These are phyloP conservation scores for Grigorovia humatica DNA, from an alignment of 805 yeast genomes.

Conservation along the genomic window DNA sequence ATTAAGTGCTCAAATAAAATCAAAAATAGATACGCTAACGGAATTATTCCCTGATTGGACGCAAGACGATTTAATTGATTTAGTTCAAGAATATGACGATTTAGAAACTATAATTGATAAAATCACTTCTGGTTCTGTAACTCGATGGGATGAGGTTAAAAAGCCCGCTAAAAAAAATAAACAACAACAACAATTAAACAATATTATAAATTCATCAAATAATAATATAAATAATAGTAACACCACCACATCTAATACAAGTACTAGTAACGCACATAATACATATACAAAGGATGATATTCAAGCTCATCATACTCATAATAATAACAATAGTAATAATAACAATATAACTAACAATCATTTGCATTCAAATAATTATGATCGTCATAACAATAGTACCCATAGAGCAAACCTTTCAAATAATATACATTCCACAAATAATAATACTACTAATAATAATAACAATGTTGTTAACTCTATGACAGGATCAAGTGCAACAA, in stretches of 20 bases:
- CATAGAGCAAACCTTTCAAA: neutral
- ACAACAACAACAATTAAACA: constrained; percentile 1
- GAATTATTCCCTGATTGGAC: constrained; percentile 97
- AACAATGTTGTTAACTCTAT: constrained; percentile 4
- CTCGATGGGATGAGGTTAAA: constrained; percentile 90
- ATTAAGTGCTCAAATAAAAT: constrained; percentile 26
- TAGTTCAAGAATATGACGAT: constrained; percentile 68
- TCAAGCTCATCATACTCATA: neutral
- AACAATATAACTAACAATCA: constrained; percentile 13
- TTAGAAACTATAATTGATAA: constrained; percentile 74
- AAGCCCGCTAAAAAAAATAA: constrained; percentile 48
- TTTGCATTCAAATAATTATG: neutral
- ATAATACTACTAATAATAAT: neutral
- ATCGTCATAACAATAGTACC: neutral
- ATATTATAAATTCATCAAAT: constrained; percentile 6
- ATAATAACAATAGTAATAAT: constrained; percentile 12
- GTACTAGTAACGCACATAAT: neutral
- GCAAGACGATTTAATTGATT: constrained; percentile 65
- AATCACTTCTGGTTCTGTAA: constrained; percentile 81
- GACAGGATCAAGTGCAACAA: constrained; percentile 4
- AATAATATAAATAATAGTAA: constrained; percentile 2
- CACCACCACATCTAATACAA: neutral
- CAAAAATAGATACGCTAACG: constrained; percentile 44
- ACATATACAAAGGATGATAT: neutral
- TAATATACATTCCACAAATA: neutral